Evolutionary conservation across 164 flowering plant species (phyloP), one percentile per base, ranked within the genome.

Genomic region (Stephania japonica): DNA sequence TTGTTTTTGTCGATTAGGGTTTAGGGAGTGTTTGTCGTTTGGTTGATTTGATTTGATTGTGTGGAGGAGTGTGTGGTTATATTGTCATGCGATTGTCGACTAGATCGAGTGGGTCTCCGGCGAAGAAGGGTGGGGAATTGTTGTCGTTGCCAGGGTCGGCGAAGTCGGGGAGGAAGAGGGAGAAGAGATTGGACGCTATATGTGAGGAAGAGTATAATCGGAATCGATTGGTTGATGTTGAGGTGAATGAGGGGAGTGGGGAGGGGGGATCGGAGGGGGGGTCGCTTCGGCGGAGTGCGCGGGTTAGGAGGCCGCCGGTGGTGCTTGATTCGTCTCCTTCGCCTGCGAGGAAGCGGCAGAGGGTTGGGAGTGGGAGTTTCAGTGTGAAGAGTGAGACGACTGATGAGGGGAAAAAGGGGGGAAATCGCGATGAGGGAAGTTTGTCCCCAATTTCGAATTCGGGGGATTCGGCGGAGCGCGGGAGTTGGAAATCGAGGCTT

Each of bases 171-270:
- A 19, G 83, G 74, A 91, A 84, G 84, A 92, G 88, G 84, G 91
- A 85, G 75, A 95, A 93, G 81, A 83, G 86, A 71, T 87, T 92
- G 8, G 97, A 91, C 65, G 91, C 92, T 1, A 89, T 92, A 32
- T 84, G 89, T 23, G 99, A 94, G 26, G 72, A 83, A 69, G 83
- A 69, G 49, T 93, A 83, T 74, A 85, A 64, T 69, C 77, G 74
- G 68, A 86, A 87, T 74, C 91, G 80, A 23, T 43, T 70, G 16
- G 18, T 44, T 21, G 70, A 43, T 67, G 75, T 11, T 26, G 87
- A 80, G 24, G 14, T 68, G 24, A 78, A 69, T 70, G 87, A 72
- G 62, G 69, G 47, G 12, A 77, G 62, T 71, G 80, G 41, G 44
- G 83, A 69, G 59, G 78, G 56, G 27, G 81, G 38, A 12, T 24